A percentile compares a stretch with the other conserved stretches of the same genome.
These are phyloP conservation scores for Hibiscus syriacus DNA, from an alignment of 345 rosid genomes.

Conservation along the genomic window DNA sequence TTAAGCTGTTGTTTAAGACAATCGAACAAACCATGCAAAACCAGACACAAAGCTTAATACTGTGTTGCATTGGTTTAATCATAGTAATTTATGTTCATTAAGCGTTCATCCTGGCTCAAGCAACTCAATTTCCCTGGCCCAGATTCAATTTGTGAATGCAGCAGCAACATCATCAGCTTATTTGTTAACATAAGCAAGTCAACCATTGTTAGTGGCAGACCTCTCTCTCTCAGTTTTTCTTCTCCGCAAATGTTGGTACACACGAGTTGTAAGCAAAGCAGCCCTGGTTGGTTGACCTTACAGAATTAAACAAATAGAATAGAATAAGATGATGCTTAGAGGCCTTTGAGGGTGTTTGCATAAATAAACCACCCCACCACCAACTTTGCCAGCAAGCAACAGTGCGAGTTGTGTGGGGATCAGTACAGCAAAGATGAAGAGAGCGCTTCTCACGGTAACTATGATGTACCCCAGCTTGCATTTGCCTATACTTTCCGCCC, in stretches of 20 bases:
- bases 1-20: neutral
- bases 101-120: neutral
- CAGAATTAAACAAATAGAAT: neutral
- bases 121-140: neutral
- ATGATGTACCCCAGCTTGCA: neutral
- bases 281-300: slow-evolving; percentile 6
- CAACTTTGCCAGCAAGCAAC: slow-evolving; percentile 4
- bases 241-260: neutral
- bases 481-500: slow-evolving; percentile 13
- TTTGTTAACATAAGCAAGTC: neutral
- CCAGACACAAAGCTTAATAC: neutral
- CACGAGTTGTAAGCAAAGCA: neutral
- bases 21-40: neutral
- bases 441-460: slow-evolving; percentile 16
- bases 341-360: slow-evolving; percentile 1
- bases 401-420: slow-evolving; percentile 3
- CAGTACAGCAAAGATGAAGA: slow-evolving; percentile 6
- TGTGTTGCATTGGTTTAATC: neutral
- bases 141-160: neutral
- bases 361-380: slow-evolving; percentile 2
- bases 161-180: neutral
- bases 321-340: neutral
- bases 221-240: neutral
- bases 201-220: neutral
- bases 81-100: neutral